Conservation (phyloP, 2,329 filamentous ascomycete species). For the Aspergillus neoniger region DNA sequence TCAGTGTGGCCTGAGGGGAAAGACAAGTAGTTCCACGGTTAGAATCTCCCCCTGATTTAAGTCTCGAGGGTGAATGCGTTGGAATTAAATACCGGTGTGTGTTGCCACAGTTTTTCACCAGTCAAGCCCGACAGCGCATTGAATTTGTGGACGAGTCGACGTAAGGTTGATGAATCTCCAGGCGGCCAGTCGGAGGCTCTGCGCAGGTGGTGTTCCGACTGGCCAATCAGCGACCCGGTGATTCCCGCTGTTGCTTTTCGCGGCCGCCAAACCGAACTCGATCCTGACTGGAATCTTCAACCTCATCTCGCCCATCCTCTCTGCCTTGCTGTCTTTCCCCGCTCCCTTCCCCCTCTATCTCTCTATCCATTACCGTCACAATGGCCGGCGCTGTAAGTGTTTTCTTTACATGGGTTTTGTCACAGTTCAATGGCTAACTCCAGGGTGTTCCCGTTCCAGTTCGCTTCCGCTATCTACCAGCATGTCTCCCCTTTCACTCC, state of each 20-base stretch:
- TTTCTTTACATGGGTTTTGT: slow-evolving; percentile 31
- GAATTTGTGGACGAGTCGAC: slow-evolving; percentile 5
- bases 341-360: slow-evolving; percentile 24
- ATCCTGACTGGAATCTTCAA: slow-evolving; percentile 32
- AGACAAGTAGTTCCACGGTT: neutral
- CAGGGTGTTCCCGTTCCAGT: slow-evolving; percentile 40
- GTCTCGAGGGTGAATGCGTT: too few species aligned
- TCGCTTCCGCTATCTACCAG: slow-evolving; percentile 62
- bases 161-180: slow-evolving; percentile 6
- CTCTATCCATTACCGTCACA: slow-evolving; percentile 39
- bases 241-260: slow-evolving; percentile 43
- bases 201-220: slow-evolving; percentile 15
- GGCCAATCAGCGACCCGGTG: slow-evolving; percentile 43
- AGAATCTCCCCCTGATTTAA: neutral
- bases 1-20: neutral
- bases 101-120: neutral
- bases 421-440: slow-evolving; percentile 34
- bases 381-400: slow-evolving; percentile 60
- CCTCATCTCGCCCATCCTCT: slow-evolving; percentile 25
- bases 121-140: neutral
- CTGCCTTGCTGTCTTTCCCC: slow-evolving; percentile 22
- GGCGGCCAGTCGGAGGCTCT: slow-evolving; percentile 29
- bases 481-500: slow-evolving; percentile 45
- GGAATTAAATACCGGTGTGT: too few species aligned
- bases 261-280: slow-evolving; percentile 18